These are phyloP conservation scores for Pseudocercospora cruenta DNA, from an alignment of 2,329 filamentous ascomycete genomes.

Conservation along the genomic window DNA sequence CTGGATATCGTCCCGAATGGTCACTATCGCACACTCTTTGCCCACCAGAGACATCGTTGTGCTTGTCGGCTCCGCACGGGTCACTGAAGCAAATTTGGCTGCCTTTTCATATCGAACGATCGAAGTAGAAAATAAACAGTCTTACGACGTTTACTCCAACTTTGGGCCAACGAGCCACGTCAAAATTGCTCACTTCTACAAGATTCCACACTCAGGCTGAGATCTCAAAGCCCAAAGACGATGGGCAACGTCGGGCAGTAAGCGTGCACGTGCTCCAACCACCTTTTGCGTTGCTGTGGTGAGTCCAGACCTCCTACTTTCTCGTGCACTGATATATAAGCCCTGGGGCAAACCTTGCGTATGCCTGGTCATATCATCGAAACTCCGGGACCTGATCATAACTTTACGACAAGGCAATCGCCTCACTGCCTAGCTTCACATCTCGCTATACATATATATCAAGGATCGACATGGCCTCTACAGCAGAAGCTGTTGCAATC, in stretches of 20 bases:
- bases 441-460: background rate
- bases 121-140: background rate
- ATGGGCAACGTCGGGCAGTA: constrained; percentile 1
- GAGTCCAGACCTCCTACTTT: constrained; percentile 6
- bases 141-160: background rate
- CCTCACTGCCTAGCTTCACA: background rate
- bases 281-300: background rate
- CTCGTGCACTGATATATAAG: constrained; percentile 4
- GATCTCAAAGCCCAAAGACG: background rate
- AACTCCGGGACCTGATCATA: background rate
- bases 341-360: constrained; percentile 5
- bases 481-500: background rate
- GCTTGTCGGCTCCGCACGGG: background rate
- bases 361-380: background rate
- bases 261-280: constrained; percentile 9
- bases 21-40: background rate
- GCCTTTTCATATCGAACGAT: constrained; percentile 6
- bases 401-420: background rate
- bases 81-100: constrained; percentile 2
- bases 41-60: background rate
- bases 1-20: background rate
- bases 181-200: background rate
- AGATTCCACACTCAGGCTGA: background rate
- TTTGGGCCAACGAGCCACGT: background rate
- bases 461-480: constrained; percentile 2